These are phyloP conservation scores for Ophidiomyces ophidiicola DNA, from an alignment of 2,329 filamentous ascomycete species.

Conservation along the genomic window DNA sequence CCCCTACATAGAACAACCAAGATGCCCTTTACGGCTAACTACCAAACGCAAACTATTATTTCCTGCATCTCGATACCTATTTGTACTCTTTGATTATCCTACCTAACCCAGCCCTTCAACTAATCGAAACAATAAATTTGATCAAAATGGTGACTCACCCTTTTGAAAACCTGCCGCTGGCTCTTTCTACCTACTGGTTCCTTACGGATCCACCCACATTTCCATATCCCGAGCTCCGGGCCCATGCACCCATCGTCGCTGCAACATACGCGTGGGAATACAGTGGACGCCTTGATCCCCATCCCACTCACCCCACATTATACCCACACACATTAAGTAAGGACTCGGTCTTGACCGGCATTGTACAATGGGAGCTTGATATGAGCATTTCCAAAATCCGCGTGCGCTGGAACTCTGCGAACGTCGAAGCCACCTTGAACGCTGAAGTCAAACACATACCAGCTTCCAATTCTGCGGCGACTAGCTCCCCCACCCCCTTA, in stretches of 20 bases:
- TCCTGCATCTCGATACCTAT: too few relatives aligned
- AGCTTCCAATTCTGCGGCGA: slow-evolving; percentile 13
- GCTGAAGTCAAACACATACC: slow-evolving; percentile 22
- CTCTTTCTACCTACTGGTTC: slow-evolving; percentile 25
- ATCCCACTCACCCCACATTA: not conserved
- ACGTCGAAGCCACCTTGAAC: slow-evolving; percentile 22
- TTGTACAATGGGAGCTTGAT: slow-evolving; percentile 23
- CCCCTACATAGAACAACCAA: too few relatives aligned
- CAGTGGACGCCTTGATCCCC: slow-evolving; percentile 12
- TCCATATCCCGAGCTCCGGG: slow-evolving; percentile 14
- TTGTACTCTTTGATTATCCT: too few relatives aligned
- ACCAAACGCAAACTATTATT: too few relatives aligned
- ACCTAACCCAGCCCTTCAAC: too few relatives aligned
- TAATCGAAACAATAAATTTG: not conserved
- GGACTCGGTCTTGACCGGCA: slow-evolving; percentile 20
- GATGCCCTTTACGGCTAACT: too few relatives aligned
- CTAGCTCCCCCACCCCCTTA: slow-evolving; percentile 10
- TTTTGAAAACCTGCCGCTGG: slow-evolving; percentile 18
- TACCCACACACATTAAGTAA: not conserved
- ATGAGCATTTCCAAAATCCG: slow-evolving; percentile 26
- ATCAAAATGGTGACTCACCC: slow-evolving; percentile 1
- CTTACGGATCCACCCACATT: slow-evolving; percentile 19
- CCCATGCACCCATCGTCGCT: slow-evolving; percentile 8
- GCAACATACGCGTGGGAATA: slow-evolving; percentile 15
- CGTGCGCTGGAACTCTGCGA: slow-evolving; percentile 26